phyloP scores from a whole-genome alignment of 1,284 basidiomycete genomes.

The Ceratobasidium sp. region DNA sequence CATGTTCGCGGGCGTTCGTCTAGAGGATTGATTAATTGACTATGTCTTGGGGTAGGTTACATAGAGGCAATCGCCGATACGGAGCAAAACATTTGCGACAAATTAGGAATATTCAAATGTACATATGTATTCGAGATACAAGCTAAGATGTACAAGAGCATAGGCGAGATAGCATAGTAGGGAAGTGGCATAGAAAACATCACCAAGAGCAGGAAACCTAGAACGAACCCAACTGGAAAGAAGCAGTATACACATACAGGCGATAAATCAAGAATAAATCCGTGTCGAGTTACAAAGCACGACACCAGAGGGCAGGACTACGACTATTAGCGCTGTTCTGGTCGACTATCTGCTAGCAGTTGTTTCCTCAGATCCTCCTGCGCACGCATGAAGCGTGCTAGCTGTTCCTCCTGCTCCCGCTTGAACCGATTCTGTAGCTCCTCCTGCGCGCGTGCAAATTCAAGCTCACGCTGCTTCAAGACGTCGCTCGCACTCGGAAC shows the following conservation, averaged over 20 bases:
- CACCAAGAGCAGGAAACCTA: neutral
- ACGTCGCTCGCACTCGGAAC: neutral
- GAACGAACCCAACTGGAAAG: neutral
- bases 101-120: neutral
- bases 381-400: conserved; percentile 26
- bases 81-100: no score
- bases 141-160: neutral
- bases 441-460: conserved; percentile 28
- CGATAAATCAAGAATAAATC: conserved; percentile 12
- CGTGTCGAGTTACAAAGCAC: neutral
- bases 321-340: neutral
- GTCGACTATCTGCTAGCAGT: conserved; percentile 1
- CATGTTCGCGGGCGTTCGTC: no score
- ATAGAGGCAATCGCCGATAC: no score
- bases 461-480: conserved; percentile 20
- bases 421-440: conserved; percentile 26
- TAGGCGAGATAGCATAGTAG: neutral
- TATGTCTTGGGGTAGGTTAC: no score
- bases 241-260: neutral
- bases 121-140: neutral
- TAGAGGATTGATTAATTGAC: no score
- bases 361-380: conserved; percentile 10
- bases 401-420: conserved; percentile 34
- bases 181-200: no score
- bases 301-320: neutral